These are phyloP conservation scores for Ophiosphaerella korrae DNA, from an alignment of 2,329 filamentous ascomycete genomes.

Conservation along the genomic window DNA sequence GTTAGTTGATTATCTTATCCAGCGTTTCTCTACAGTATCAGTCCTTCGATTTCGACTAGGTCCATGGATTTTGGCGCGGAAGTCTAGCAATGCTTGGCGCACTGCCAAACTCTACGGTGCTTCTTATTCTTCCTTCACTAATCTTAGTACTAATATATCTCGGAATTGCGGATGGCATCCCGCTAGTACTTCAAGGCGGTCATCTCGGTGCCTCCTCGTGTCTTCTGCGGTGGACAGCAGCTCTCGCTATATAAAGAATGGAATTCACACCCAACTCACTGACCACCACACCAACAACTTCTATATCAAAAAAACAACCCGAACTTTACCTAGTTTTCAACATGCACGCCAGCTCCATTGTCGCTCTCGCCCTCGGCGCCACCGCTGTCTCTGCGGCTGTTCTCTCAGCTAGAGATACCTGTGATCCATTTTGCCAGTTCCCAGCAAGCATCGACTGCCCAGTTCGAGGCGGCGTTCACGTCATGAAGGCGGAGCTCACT, in stretches of 20 bases:
- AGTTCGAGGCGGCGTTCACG: background rate
- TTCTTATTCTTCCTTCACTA: background rate
- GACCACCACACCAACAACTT: background rate
- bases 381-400: conserved; percentile 3
- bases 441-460: background rate
- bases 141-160: background rate
- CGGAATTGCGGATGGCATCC: background rate
- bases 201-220: background rate
- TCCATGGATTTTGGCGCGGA: background rate
- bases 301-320: background rate
- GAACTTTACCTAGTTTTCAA: background rate
- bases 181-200: background rate
- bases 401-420: background rate
- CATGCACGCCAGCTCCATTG: conserved; percentile 7
- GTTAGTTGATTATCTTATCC: background rate
- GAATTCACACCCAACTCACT: background rate
- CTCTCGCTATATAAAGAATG: background rate
- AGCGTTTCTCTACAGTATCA: background rate
- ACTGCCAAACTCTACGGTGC: background rate
- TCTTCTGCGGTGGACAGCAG: background rate
- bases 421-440: background rate
- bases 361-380: conserved; percentile 7
- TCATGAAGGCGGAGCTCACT: background rate
- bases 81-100: no score
- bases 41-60: background rate